Conservation (phyloP, 129 eudicot genomes). For the Solidago caesia region DNA sequence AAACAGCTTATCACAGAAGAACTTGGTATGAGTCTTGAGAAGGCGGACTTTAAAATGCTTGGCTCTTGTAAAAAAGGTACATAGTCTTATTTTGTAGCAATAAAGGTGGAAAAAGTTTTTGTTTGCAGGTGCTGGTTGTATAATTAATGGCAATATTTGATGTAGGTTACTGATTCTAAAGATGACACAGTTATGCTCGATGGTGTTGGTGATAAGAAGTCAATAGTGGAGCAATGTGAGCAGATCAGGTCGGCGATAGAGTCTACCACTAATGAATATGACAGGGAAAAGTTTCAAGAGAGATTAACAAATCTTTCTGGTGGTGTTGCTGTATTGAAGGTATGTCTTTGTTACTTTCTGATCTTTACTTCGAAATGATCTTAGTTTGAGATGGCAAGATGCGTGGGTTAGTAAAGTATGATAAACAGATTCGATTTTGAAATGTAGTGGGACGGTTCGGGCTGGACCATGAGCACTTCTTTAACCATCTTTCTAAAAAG, state of each 20-base stretch:
- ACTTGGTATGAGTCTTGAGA: conserved; percentile 71
- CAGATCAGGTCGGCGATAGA: conserved; percentile 9
- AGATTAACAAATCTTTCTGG: conserved; percentile 2
- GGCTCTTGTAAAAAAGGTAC: conserved; percentile 74
- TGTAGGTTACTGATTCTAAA: conserved; percentile 31
- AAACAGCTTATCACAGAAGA: conserved; percentile 64
- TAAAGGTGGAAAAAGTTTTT: neutral
- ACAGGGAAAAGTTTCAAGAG: conserved; percentile 2
- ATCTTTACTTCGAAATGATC: neutral
- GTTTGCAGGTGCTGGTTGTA: neutral
- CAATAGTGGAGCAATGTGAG: conserved; percentile 18
- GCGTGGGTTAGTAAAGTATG: neutral
- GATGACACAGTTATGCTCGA: conserved; percentile 23
- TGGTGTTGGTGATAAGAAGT: conserved; percentile 27
- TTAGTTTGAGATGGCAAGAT: neutral
- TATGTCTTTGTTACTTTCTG: neutral
- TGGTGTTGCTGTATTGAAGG: conserved; percentile 12
- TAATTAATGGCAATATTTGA: conserved; percentile 13
- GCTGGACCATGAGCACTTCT: too few species aligned
- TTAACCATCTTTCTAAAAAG: too few species aligned
- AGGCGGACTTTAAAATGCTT: conserved; percentile 51
- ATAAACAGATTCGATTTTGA: neutral
- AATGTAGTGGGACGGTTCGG: neutral
- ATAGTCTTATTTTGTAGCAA: neutral
- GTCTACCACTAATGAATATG: conserved; percentile 1